Evolutionary conservation across 2,329 filamentous ascomycete species (phyloP), one percentile per base, ranked within the genome.

Genomic region (Rhexocercosporidium sp.): DNA sequence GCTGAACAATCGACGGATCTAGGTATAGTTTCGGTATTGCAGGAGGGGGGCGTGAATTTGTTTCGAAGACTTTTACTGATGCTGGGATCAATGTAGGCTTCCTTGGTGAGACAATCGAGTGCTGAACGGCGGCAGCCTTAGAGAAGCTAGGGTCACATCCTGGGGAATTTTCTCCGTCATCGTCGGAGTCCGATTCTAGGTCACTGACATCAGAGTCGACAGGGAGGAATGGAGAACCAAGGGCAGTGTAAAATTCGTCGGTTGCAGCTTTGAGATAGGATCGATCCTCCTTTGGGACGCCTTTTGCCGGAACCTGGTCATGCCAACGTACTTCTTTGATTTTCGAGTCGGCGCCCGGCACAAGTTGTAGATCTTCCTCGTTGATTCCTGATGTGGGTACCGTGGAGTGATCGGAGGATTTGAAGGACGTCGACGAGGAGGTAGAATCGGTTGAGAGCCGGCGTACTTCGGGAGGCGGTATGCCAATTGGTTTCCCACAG

Each of bases 151-250:
- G 20, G 8, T 62, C 31, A 25, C 18, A 27, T 3, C n/a, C 39
- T 3, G 39, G 9, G 9, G 25, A 25, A 51, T 22, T 54, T n/a
- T 27, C 8, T 7, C 63, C 39, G n/a, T 54, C 66, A 11, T 62
- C 34, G 77, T 81, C 39, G 31, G 62, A 12, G 73, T 74, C 64
- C 79, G 81, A 81, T 79, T 80, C 16, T 66, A 76, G 29, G 73
- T 80, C 5, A 44, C 66, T 6, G 69, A 57, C 27, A 22, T 61
- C 60, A 34, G 59, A 44, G 46, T 44, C 18, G 8, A 41, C 31
- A 14, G 46, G 31, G 20, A 59, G 37, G 20, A 44, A 27, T 20
- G 31, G 31, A 34, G 29, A n/a, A 41, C 27, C 34, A 41, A 49
- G 3, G 34, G 56, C 31, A 31, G 59, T 46, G n/a, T 67, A 44